Evolutionary conservation across 495 filamentous ascomycete genomes (phyloP).

Genomic region (Penicillium tannophilum): DNA sequence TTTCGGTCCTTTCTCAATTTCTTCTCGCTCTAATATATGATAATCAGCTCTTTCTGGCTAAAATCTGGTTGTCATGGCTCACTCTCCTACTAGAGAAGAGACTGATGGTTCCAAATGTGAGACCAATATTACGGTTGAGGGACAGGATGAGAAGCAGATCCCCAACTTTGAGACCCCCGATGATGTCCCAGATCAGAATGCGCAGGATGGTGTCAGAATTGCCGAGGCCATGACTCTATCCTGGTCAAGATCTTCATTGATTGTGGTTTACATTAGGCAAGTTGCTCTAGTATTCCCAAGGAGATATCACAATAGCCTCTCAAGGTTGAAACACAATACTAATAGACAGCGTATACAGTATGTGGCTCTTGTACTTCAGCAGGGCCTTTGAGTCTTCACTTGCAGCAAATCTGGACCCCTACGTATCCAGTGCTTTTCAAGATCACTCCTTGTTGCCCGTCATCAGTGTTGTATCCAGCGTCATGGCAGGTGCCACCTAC

Average conservation of each 20-base stretch:
- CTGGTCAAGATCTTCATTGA: slow-evolving; percentile 35
- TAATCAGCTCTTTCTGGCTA: not conserved
- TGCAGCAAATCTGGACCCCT: slow-evolving; percentile 29
- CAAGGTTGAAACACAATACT: not conserved
- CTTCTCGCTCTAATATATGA: not conserved
- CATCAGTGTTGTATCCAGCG: slow-evolving; percentile 53
- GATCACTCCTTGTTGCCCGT: slow-evolving; percentile 59
- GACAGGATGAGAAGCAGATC: not conserved
- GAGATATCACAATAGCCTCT: not conserved
- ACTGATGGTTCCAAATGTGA: not conserved
- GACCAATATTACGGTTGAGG: not conserved
- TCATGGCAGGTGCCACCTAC: slow-evolving; percentile 31
- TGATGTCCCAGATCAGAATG: slow-evolving; percentile 14
- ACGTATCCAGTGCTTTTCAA: slow-evolving; percentile 50
- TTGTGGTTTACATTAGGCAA: slow-evolving; percentile 25
- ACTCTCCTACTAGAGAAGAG: not conserved
- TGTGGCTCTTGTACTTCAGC: slow-evolving; percentile 46
- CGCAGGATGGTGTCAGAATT: slow-evolving; percentile 38
- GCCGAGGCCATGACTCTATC: slow-evolving; percentile 37
- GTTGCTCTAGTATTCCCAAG: not conserved
- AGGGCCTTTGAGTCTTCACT: slow-evolving; percentile 38
- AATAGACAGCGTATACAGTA: slow-evolving; percentile 22
- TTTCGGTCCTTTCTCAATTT: not conserved
- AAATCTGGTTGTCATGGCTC: not conserved
- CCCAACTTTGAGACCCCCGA: not conserved